Base-by-base conservation (phyloP, 371 early-diverging fungal species). In the Gilbertella persicaria region DNA sequence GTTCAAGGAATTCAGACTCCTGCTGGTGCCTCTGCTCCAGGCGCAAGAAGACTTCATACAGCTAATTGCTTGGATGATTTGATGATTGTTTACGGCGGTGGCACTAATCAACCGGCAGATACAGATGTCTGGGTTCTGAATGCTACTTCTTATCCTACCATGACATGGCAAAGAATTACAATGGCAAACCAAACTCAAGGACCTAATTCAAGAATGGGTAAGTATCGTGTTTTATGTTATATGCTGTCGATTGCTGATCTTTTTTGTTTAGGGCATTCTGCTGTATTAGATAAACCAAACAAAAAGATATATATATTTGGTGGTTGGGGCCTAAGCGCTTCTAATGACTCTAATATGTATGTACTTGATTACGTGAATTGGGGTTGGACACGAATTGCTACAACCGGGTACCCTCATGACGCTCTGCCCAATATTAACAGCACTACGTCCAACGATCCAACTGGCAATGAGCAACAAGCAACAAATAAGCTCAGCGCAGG, bases 1-100 rank as follows among this genome's bases (percentile, higher is more conserved):
- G 53, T 73, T 0, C 73, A 71, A 19, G 67, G 67, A 0, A 46
- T 60, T 14, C 55, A 59, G 5, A 53, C 50, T 14, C 26, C 58
- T 20, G 50, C 47, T 1, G 58, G 53, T 0, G 49, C 64, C 14
- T 55, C 59, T 2, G 33, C 58, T 1, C 78, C 78, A 8, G 74
- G 72, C 16, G 64, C 69, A 37, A 67, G 78, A 48, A 45, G 68
- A 40, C 25, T 73, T n/a, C 78, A 74, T 29, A 71, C 78, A 0
- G 69, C 78, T 1, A 71, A 60, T 19, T 77, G 78, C 45, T 12
- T 77, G 23, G 53, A 74, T 29, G 64, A 74, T 28, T 56, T 52
- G n/a, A 74, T 74, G 67, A 45, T 77, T 24, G 59, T 77, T 14
- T 77, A 64, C 38, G 78, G 78, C n/a, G 78, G 78, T 10, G 78